Evolutionary conservation across 495 filamentous ascomycete genomes (phyloP), one percentile per base, ranked within the genome.

Genomic region (Neurospora tetrasperma): DNA sequence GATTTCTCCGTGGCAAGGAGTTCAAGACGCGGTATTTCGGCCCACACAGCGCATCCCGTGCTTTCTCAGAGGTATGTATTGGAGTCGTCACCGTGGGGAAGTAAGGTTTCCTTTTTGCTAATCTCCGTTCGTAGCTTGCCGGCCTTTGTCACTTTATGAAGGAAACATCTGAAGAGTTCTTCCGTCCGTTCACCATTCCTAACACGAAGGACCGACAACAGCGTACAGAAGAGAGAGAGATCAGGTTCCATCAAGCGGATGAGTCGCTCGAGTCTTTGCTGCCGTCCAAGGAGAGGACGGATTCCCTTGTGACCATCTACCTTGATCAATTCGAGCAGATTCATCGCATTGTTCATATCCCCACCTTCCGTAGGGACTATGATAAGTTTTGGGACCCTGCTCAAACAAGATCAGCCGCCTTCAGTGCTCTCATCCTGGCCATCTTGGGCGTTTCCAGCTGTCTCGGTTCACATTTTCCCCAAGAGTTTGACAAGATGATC

Each of bases 21-120:
- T 86, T 84, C 75, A 85, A 84, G 76, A 84, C 82, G 8, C 82
- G 84, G 69, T 86, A 85, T 74, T 83, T 82, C 72, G 85, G 84
- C 3, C 85, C 85, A 0, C 82, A 85, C 69, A 86, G 84, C 73
- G 84, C 83, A 31, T 85, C 80, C 71, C 71, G 82, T 62, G 82
- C 82, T 39, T 82, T 83, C 62, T 71, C 76, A 27, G 82, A 83
- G 42, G 80, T 82, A 76, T 59, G 71, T 74, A 42, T 38, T 38
- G 42, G 27, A 9, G 18, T 23, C 11, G 2, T 16, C 40, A 42
- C 6, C 16, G n/a, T 31, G 27, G 38, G 16, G 10, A 35, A 81
- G 76, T 3, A 71, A 20, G 3, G 10, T 31, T 23, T 62, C 11
- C n/a, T 12, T 23, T 10, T 59, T 80, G 20, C 74, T 75, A 38